Base-by-base conservation (phyloP, 1,139 yeast genomes). In the Yamadazyma atlantica region DNA sequence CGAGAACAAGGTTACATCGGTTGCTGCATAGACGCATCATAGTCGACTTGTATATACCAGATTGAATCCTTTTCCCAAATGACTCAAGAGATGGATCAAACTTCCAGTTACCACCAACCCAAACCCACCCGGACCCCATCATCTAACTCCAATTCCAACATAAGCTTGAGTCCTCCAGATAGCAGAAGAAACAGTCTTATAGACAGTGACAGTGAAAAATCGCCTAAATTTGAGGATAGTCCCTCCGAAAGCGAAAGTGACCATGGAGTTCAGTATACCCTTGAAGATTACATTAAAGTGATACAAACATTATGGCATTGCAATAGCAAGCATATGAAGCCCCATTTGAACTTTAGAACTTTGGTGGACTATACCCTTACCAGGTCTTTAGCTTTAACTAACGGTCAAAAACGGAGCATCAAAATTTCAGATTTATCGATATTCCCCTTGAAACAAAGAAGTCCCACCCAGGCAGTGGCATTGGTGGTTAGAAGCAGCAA, bases 331-430 rank as follows among this genome's bases (percentile, higher is more conserved):
- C 45, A 50, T 26, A 41, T 51, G 22, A 52, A 54, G 33, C 44
- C 51, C 22, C 66, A 62, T 37, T 51, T 51, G 33, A 41, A 52
- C 26, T 45, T 59, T 24, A 47, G 66, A 33, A 59, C 65, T 3
- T 43, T 62, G 17, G 57, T 57, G 14, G 66, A 64, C 42, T 58
- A 62, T 33, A 43, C 55, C 28, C 45, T 64, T 34, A 47, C 60
- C 11, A 62, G 58, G 34, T 43, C 53, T 13, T 46, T 59, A 24
- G 39, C 43, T 15, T 39, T 62, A 30, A 51, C 50, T 29, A 54
- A 54, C 38, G 35, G 50, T 13, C 62, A 57, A 35, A 58, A 57
- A 39, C 40, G 63, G 23, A 56, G 56, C 32, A 40, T 62, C 4
- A 52, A 48, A 19, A 37, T 62, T 22, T 50, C 54, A 9, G 65